Percentiles rank a stretch among this genome's conserved stretches.
Evolutionary conservation across 2,329 filamentous ascomycete genomes (phyloP).

Genomic region (Pezicula rhizophila): DNA sequence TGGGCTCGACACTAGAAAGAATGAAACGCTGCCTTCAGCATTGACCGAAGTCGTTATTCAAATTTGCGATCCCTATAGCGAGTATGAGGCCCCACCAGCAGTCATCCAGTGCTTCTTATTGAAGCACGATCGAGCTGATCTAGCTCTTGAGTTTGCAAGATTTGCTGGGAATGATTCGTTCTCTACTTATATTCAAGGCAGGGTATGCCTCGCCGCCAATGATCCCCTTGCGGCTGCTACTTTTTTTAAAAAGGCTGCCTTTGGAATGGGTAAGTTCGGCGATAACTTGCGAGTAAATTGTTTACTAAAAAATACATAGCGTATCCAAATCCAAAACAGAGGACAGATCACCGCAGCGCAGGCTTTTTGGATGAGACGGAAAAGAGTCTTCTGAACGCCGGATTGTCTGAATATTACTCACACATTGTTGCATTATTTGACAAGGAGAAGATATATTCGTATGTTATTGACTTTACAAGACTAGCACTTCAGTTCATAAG

Average conservation of each 20-base stretch:
- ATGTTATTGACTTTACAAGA: slow-evolving; percentile 77
- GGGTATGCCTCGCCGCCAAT: slow-evolving; percentile 67
- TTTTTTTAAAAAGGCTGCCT: slow-evolving; percentile 77
- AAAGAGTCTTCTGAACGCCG: slow-evolving; percentile 61
- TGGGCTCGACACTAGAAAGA: slow-evolving; percentile 45
- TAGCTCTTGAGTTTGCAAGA: slow-evolving; percentile 50
- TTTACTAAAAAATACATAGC: slow-evolving; percentile 17
- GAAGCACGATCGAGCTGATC: slow-evolving; percentile 51
- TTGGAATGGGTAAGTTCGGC: slow-evolving; percentile 66
- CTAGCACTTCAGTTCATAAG: slow-evolving; percentile 61
- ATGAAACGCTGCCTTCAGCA: slow-evolving; percentile 48
- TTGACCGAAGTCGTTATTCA: slow-evolving; percentile 64
- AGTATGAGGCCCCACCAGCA: slow-evolving; percentile 56
- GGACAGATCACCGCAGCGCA: slow-evolving; percentile 45
- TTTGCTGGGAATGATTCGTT: slow-evolving; percentile 54
- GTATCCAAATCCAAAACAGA: slow-evolving; percentile 16
- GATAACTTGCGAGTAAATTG: no score
- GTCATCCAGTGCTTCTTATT: slow-evolving; percentile 58
- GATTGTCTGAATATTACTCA: slow-evolving; percentile 76
- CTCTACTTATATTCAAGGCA: slow-evolving; percentile 78
- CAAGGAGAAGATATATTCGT: slow-evolving; percentile 66
- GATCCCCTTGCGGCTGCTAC: slow-evolving; percentile 68
- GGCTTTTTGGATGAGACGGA: slow-evolving; percentile 73
- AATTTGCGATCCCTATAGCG: slow-evolving; percentile 57
- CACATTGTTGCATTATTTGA: slow-evolving; percentile 84